phyloP scores from a whole-genome alignment of 2,329 filamentous ascomycete species.

The Aspergillus sp. region DNA sequence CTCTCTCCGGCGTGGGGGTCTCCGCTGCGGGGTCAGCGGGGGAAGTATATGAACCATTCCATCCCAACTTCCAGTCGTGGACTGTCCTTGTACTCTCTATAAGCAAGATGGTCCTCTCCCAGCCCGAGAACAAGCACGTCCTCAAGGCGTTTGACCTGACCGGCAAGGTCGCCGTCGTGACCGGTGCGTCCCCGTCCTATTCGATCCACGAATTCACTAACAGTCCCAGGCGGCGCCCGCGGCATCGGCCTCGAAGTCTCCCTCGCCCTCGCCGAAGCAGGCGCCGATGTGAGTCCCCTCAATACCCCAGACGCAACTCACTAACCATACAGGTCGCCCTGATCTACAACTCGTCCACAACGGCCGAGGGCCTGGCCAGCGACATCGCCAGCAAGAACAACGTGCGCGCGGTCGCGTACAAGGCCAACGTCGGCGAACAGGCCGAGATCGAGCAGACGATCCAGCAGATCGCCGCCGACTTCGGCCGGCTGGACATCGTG shows the following conservation, averaged over 20 bases:
- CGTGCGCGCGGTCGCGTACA: slow-evolving; percentile 32
- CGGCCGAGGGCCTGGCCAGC: slow-evolving; percentile 21
- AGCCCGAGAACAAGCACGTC: slow-evolving; percentile 26
- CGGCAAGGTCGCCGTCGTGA: slow-evolving; percentile 28
- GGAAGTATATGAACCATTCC: too few species aligned
- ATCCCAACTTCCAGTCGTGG: too few species aligned
- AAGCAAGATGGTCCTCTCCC: slow-evolving; percentile 20
- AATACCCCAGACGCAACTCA: slow-evolving; percentile 2
- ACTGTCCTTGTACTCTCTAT: too few species aligned
- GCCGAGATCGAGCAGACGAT: slow-evolving; percentile 32
- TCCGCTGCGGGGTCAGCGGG: slow-evolving; percentile 2
- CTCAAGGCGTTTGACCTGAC: slow-evolving; percentile 28
- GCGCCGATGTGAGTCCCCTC: slow-evolving; percentile 31
- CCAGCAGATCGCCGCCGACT: slow-evolving; percentile 36
- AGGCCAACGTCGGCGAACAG: slow-evolving; percentile 31
- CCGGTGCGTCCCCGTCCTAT: slow-evolving; percentile 13
- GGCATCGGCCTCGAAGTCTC: slow-evolving; percentile 43
- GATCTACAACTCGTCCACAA: slow-evolving; percentile 31
- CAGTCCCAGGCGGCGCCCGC: slow-evolving; percentile 27
- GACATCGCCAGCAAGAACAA: slow-evolving; percentile 28
- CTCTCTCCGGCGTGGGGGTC: background rate
- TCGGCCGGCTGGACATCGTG: slow-evolving; percentile 47
- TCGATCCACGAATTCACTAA: background rate
- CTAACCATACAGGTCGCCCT: slow-evolving; percentile 26
- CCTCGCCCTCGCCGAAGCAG: slow-evolving; percentile 38